These are phyloP conservation scores for Nannochloris sp. DNA, from an alignment of 139 green algal genomes.

Conservation along the genomic window DNA sequence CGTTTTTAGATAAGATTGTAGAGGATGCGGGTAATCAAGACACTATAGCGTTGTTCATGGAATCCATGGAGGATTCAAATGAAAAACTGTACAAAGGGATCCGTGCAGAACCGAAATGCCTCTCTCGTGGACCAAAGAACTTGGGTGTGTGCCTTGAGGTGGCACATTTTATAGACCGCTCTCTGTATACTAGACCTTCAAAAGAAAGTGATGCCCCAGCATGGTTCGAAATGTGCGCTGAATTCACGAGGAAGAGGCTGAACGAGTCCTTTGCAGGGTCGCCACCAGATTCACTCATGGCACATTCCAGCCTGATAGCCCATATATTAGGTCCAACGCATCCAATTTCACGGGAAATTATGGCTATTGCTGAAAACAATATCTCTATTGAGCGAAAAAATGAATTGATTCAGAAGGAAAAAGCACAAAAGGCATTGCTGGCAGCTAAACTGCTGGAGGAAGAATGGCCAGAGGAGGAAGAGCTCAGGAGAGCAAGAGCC, in stretches of 20 bases:
- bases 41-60: conserved; percentile 1
- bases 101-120: background rate
- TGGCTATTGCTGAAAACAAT: conserved; percentile 23
- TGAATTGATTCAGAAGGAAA: conserved; percentile 18
- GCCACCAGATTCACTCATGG: conserved; percentile 23
- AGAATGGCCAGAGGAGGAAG: conserved; percentile 41
- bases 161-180: conserved; percentile 37
- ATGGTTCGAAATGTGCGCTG: conserved; percentile 34
- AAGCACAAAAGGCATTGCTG: conserved; percentile 9
- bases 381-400: conserved; percentile 14
- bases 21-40: background rate
- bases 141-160: conserved; percentile 18
- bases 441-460: conserved; percentile 42
- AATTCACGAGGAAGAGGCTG: conserved; percentile 13
- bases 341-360: conserved; percentile 10
- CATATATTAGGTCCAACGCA: conserved; percentile 15
- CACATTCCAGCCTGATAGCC: conserved; percentile 7
- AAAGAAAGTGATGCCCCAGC: conserved; percentile 31
- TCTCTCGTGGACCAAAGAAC: conserved; percentile 3
- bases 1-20: conserved; percentile 13
- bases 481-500: conserved; percentile 24
- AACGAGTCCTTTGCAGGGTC: conserved; percentile 1
- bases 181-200: conserved; percentile 22
- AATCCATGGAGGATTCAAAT: conserved; percentile 19
- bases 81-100: conserved; percentile 9